These are phyloP conservation scores for Fusarium torulosum DNA, from an alignment of 2,329 filamentous ascomycete species.

Conservation along the genomic window DNA sequence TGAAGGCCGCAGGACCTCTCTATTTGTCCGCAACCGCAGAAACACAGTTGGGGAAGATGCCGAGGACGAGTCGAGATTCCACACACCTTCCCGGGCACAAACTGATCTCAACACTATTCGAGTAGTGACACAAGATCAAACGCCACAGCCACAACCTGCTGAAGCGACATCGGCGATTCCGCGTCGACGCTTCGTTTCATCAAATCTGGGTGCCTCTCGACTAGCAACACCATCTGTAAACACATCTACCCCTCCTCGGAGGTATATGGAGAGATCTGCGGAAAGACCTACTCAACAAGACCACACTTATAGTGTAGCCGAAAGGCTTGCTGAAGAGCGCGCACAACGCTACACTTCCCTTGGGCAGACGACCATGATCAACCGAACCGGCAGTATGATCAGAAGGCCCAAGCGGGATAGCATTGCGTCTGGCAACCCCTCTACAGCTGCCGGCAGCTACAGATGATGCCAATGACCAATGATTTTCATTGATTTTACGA, in stretches of 20 bases:
- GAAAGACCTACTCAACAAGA: constrained; percentile 50
- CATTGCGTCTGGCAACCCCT: constrained; percentile 52
- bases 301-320: constrained; percentile 49
- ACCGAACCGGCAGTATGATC: constrained; percentile 61
- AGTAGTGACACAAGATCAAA: constrained; percentile 46
- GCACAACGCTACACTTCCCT: constrained; percentile 59
- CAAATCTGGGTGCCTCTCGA: constrained; percentile 61
- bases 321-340: constrained; percentile 46
- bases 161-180: constrained; percentile 56
- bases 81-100: constrained; percentile 69
- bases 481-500: constrained; percentile 46
- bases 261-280: constrained; percentile 62
- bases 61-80: constrained; percentile 61
- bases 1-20: constrained; percentile 59
- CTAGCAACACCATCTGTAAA: constrained; percentile 57
- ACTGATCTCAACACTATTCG: constrained; percentile 65
- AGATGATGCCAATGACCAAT: constrained; percentile 56
- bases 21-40: constrained; percentile 61
- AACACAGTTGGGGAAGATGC: constrained; percentile 63
- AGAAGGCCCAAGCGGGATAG: constrained; percentile 60
- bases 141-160: constrained; percentile 41
- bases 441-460: constrained; percentile 58
- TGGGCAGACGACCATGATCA: constrained; percentile 57
- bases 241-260: constrained; percentile 56
- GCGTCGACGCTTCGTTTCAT: constrained; percentile 65